Conservation (phyloP, 495 filamentous ascomycete species). For the Darksidea phi region DNA sequence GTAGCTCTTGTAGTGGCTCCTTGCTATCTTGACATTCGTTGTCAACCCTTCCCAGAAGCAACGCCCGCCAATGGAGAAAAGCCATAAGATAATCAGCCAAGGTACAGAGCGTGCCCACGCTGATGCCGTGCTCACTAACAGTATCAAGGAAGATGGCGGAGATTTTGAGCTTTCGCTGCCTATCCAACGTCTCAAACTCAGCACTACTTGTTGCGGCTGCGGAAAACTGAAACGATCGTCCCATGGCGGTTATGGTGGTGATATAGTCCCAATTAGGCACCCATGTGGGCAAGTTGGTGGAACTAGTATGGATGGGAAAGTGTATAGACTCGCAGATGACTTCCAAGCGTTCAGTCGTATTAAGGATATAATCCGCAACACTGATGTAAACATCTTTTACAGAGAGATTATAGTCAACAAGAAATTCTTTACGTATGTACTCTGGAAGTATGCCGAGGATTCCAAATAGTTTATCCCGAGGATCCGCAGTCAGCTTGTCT, state of each 20-base stretch:
- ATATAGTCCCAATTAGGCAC: constrained; percentile 42
- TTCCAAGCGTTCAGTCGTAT: constrained; percentile 34
- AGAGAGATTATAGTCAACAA: constrained; percentile 36
- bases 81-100: constrained; percentile 37
- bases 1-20: not conserved
- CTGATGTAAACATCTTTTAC: constrained; percentile 38
- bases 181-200: constrained; percentile 24
- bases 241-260: constrained; percentile 26
- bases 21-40: constrained; percentile 3
- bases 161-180: constrained; percentile 30
- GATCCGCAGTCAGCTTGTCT: constrained; percentile 9
- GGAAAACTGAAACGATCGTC: constrained; percentile 30
- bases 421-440: constrained; percentile 28
- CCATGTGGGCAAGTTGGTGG: constrained; percentile 27
- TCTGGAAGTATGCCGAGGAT: constrained; percentile 34
- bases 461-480: constrained; percentile 29
- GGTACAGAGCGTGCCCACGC: constrained; percentile 29
- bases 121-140: constrained; percentile 28
- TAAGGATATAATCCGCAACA: constrained; percentile 37
- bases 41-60: constrained; percentile 15
- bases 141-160: constrained; percentile 36
- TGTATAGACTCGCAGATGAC: constrained; percentile 27
- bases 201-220: constrained; percentile 29
- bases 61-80: constrained; percentile 38
- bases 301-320: constrained; percentile 20